Base-by-base conservation (phyloP, 495 filamentous ascomycete species). In the Chaetomium fimeti region DNA sequence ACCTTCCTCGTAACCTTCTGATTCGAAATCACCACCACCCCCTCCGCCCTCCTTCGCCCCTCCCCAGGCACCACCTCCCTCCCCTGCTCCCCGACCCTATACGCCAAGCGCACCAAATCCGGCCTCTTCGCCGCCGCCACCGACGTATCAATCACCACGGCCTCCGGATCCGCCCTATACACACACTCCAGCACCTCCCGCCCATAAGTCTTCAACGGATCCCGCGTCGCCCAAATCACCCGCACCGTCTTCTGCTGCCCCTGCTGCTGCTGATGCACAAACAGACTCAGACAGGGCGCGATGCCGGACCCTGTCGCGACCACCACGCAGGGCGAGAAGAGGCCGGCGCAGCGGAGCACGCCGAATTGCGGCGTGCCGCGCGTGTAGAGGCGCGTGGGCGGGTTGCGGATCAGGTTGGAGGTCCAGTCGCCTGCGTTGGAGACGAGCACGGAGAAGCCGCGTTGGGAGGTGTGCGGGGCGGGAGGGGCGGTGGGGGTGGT, bases 361-460 rank as follows among this genome's bases (percentile, higher is more conserved):
- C 90, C 90, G 64, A 83, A 85, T 42, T 87, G 81, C 1, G 82
- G 82, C 0, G 80, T 72, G 32, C 81, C 81, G 63, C 80, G 78
- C 0, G 79, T 69, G 82, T 85, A 90, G 51, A 89, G 77, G 57
- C 82, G 75, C 38, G 72, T 81, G 51, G 84, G 83, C 11, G 88
- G 87, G 62, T 83, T 76, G 59, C 77, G 71, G 75, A 92, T 91
- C 28, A 82, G 81, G 47, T 81, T 76, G 42, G 77, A 73, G 13
- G 91, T 95, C 89, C 90, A 95, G 80, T 93, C 90, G n/a, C 91
- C 91, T 1, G 90, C 91, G 69, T 89, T 87, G 64, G 89, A 91
- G 52, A 93, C 78, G 49, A 94, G 77, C 59, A 89, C 78, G 20
- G 87, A 91, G 74, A 89, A 91, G 20, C 85, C 87, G n/a, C 76